Conservation (phyloP, 805 yeast genomes). For the Candida sonorensis region DNA sequence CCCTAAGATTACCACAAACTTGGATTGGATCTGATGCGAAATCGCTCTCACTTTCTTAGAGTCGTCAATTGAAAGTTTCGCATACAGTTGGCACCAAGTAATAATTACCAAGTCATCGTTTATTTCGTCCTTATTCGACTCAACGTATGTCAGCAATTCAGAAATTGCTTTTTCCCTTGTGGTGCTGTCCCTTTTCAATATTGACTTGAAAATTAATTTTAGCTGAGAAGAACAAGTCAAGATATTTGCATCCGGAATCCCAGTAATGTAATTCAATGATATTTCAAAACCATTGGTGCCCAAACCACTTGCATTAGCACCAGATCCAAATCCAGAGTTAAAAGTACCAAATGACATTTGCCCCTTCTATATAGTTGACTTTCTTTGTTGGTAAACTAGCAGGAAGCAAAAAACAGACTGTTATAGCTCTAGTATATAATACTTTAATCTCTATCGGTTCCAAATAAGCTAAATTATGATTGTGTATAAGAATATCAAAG, state of each 20-base stretch:
- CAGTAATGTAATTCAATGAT: constrained; percentile 69
- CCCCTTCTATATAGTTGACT: background rate
- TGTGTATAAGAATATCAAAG: no score
- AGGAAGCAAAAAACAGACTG: no score
- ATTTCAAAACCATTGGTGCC: constrained; percentile 41
- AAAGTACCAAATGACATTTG: constrained; percentile 11
- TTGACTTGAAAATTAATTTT: constrained; percentile 63
- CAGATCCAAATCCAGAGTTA: constrained; percentile 11
- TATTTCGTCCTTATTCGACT: constrained; percentile 17
- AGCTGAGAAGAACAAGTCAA: constrained; percentile 39
- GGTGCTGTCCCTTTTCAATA: constrained; percentile 73
- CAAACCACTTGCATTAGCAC: constrained; percentile 17
- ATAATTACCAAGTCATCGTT: constrained; percentile 50
- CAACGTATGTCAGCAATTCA: constrained; percentile 39
- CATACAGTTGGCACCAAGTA: constrained; percentile 75
- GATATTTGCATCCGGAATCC: constrained; percentile 62
- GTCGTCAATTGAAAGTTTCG: constrained; percentile 69
- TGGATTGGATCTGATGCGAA: constrained; percentile 61
- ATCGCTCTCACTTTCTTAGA: constrained; percentile 56
- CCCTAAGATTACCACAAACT: constrained; percentile 41
- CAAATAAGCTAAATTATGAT: no score
- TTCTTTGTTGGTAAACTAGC: background rate
- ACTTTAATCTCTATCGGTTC: no score
- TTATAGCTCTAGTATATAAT: no score
- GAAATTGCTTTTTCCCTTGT: constrained; percentile 76